Base-by-base conservation (phyloP, 768 basidiomycete genomes). In the Heimioporus sp. region DNA sequence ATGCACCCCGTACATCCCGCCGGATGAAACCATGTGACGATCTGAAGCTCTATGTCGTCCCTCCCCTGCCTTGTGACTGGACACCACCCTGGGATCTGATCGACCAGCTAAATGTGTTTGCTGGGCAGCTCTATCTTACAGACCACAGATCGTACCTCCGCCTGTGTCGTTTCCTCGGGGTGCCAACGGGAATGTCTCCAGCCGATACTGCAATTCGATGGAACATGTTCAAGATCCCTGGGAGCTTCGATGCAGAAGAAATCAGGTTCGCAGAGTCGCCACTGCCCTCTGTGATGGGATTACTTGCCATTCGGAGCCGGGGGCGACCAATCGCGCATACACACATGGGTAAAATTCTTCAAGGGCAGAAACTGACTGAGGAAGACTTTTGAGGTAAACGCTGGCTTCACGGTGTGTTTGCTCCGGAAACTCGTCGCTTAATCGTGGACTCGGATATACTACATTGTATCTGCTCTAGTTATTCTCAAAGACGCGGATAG, bases 191-290 rank as follows among this genome's bases (percentile, higher is more conserved):
- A 5, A 39, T 10, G 5, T 17, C 38, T 9, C 8, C n/a, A 46
- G n/a, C 45, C 37, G 43, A 32, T 15, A 13, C 34, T 3, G 1
- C 12, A 10, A 30, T 48, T 17, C 13, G 35, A 11, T 21, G 32
- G 34, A 50, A 49, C 17, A 3, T 36, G 28, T 48, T 53, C 19
- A 43, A 43, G 28, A 48, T 53, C 10, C 52, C 41, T 21, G 52
- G 52, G 6, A 16, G 31, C 20, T 44, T 44, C 0, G 38, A 30
- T 44, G 48, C 32, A 53, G 58, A 12, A 9, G 55, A 40, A 31
- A 42, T 34, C 19, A 36, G 7, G 43, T 74, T 76, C 63, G 46
- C 53, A 9, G 19, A 51, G 20, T 74, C 69, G 1, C 72, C 73
- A 11, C 12, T 35, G 3, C 47, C 38, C 16, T 11, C 5, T 1